A percentile compares a stretch with the other conserved stretches of the same genome.
These are phyloP conservation scores for Aspergillus indologenus DNA, from an alignment of 495 filamentous ascomycete species.

Conservation along the genomic window DNA sequence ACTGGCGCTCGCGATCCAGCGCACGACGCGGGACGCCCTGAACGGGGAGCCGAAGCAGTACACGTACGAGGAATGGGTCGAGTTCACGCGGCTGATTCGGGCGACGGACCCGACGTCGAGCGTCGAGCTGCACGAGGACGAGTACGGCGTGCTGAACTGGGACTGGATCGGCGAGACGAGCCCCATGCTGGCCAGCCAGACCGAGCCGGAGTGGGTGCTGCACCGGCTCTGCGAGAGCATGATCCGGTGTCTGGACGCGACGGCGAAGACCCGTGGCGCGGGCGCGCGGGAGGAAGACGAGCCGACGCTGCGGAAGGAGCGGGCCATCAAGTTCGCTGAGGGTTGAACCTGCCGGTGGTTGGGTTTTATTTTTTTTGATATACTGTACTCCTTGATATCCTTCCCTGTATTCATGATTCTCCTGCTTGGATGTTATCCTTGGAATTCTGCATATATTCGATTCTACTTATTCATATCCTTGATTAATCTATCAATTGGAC, in stretches of 20 bases:
- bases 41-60: slow-evolving; percentile 45
- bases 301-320: slow-evolving; percentile 27
- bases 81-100: slow-evolving; percentile 57
- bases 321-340: slow-evolving; percentile 18
- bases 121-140: slow-evolving; percentile 46
- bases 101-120: slow-evolving; percentile 43
- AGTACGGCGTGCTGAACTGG: slow-evolving; percentile 58
- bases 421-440: too few species aligned
- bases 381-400: too few species aligned
- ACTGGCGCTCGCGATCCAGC: slow-evolving; percentile 54
- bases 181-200: slow-evolving; percentile 54
- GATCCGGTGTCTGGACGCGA: slow-evolving; percentile 48
- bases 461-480: too few species aligned
- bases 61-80: slow-evolving; percentile 63
- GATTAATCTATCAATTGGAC: too few species aligned
- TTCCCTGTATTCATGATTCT: too few species aligned
- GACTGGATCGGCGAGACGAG: slow-evolving; percentile 66
- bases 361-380: not conserved
- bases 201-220: slow-evolving; percentile 59
- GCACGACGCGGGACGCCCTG: slow-evolving; percentile 45
- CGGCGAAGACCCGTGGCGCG: slow-evolving; percentile 18
- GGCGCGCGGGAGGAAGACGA: slow-evolving; percentile 17
- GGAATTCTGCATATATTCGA: too few species aligned
- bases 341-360: not conserved
- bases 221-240: slow-evolving; percentile 59